A percentile compares a stretch with the other conserved stretches of the same genome.
These are phyloP conservation scores for Chondrus crispus DNA, from an alignment of 23 red algal genomes.

Conservation along the genomic window DNA sequence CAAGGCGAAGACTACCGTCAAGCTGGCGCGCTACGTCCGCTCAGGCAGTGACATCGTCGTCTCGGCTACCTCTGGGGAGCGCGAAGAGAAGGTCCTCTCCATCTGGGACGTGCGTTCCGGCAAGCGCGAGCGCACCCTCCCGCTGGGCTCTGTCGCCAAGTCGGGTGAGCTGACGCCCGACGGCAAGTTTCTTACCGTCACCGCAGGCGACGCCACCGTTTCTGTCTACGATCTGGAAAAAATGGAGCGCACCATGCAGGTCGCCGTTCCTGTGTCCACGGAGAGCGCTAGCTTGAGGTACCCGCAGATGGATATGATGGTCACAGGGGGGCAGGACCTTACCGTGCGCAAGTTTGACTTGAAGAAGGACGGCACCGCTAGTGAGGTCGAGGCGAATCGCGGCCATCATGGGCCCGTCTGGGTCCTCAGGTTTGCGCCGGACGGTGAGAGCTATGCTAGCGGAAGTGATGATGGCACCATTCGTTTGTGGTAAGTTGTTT, in stretches of 20 bases:
- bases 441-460: slow-evolving; percentile 75
- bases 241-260: slow-evolving; percentile 55
- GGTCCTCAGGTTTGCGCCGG: slow-evolving; percentile 76
- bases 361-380: neutral
- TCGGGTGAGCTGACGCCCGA: slow-evolving; percentile 70
- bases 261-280: slow-evolving; percentile 39
- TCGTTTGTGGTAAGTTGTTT: slow-evolving; percentile 80
- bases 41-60: slow-evolving; percentile 53
- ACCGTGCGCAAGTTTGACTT: slow-evolving; percentile 66
- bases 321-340: slow-evolving; percentile 65
- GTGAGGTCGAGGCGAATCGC: slow-evolving; percentile 44
- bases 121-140: slow-evolving; percentile 37
- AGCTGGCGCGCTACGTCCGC: slow-evolving; percentile 70
- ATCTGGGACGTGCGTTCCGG: slow-evolving; percentile 84
- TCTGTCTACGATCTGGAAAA: slow-evolving; percentile 62
- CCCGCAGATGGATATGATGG: slow-evolving; percentile 59
- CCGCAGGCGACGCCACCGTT: slow-evolving; percentile 48
- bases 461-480: slow-evolving; percentile 89
- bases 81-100: slow-evolving; percentile 61
- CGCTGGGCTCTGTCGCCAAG: slow-evolving; percentile 46
- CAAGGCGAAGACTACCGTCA: slow-evolving; percentile 23
- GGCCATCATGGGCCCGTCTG: slow-evolving; percentile 96
- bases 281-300: slow-evolving; percentile 72
- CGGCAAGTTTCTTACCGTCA: slow-evolving; percentile 64
- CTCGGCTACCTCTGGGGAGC: slow-evolving; percentile 38